A percentile compares a stretch with the other conserved stretches of the same genome.
Conservation (phyloP, 176 grass and related monocot genomes). For the Avena insularis region DNA sequence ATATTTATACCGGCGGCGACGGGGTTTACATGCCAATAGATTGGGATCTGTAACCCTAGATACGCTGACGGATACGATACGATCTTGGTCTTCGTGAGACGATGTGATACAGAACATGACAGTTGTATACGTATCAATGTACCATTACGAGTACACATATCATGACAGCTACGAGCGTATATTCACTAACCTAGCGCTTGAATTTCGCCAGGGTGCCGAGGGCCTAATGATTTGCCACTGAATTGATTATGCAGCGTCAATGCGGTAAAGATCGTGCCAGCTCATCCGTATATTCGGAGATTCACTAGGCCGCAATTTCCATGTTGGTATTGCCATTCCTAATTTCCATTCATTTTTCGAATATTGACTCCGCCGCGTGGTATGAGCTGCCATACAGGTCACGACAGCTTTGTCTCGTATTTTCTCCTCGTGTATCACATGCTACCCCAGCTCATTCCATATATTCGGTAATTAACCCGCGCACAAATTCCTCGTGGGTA, state of each 20-base stretch:
- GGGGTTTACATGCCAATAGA: too few species aligned
- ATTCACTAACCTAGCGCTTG: neutral
- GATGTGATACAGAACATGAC: too few species aligned
- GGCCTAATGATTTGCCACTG: neutral
- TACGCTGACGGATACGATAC: too few species aligned
- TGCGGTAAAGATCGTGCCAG: too few species aligned
- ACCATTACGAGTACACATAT: neutral
- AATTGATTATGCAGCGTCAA: neutral
- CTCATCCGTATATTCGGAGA: neutral
- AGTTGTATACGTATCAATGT: too few species aligned
- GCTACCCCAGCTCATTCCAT: too few species aligned
- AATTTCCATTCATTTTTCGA: neutral
- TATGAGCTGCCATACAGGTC: fast-evolving
- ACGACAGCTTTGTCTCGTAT: neutral
- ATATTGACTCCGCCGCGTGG: too few species aligned
- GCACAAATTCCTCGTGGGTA: too few species aligned
- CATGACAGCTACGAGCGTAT: neutral
- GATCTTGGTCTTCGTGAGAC: too few species aligned
- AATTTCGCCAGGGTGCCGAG: too few species aligned
- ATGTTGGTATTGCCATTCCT: neutral
- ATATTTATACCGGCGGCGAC: neutral
- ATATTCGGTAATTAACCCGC: too few species aligned
- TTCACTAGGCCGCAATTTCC: neutral
- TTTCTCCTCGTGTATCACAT: neutral
- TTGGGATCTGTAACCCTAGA: too few species aligned